Evolutionary conservation across 257 asterid species (phyloP), one percentile per base, ranked within the genome.

Genomic region (Knoxia roxburghii): DNA sequence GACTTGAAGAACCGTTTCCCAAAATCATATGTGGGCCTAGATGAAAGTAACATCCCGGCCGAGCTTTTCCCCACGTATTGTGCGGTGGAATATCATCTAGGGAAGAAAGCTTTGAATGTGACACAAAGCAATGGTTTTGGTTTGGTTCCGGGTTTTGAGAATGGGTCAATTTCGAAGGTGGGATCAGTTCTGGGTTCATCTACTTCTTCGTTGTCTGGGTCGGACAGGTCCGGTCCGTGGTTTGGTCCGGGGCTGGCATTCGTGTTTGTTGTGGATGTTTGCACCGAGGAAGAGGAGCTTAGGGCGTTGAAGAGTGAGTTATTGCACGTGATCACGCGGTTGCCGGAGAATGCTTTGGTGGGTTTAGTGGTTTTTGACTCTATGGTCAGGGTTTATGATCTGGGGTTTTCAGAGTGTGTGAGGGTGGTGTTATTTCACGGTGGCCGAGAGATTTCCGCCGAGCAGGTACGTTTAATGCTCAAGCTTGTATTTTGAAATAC

Each of bases 61-160:
- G 99, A 93, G 85, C 97, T 90, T 77, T 93, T 86, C 43, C 99
- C 97, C 4, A 93, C 99, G 41, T 93, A 88, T 74, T 86, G 95
- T 74, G 88, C 97, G 5, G 96, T 93, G 35, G 97, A 93, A 32
- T 93, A 93, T 82, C 95, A 85, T 37, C 67, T 85, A 51, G 84
- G 83, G 29, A 76, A 82, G 71, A 79, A 49, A 67, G 72, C 88
- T 13, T 54, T 81, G 45, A 78, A 49, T 63, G 56, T 43, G 74
- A 67, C 23, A 27, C 80, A 66, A 72, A 75, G 33, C 27, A 18
- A 71, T 67, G 59, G 73, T 24, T 69, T 59, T 46, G 75, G 65
- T 68, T 71, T 78, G 50, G 81, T 76, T 12, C 64, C 67, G 24
- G 75, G 76, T 24, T 77, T 82, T 75, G 80, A 68, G 26, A 82